A percentile compares a stretch with the other conserved stretches of the same genome.
These are phyloP conservation scores for Salix purpurea DNA, from an alignment of 345 rosid species.

Conservation along the genomic window DNA sequence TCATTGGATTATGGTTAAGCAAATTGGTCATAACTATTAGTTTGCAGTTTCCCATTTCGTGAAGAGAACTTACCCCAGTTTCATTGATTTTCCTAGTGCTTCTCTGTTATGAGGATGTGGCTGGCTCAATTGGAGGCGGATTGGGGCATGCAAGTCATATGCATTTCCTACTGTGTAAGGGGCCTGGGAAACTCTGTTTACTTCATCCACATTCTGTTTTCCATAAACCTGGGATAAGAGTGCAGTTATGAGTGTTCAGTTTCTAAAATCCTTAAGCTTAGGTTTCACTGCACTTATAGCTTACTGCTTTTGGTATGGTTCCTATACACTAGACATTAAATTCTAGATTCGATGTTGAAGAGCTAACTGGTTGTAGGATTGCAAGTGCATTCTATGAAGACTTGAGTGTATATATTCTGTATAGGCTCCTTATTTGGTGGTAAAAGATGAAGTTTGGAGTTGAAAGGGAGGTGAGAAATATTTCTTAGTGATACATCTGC, in stretches of 20 bases:
- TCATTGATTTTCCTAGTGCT: slow-evolving; percentile 27
- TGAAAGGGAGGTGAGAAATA: background rate
- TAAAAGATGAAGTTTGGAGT: background rate
- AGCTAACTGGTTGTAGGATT: background rate
- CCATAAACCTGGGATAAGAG: slow-evolving; percentile 30
- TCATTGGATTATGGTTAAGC: slow-evolving; percentile 1
- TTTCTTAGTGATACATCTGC: background rate
- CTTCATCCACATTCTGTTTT: slow-evolving; percentile 18
- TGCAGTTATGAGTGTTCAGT: background rate
- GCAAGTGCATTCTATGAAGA: background rate
- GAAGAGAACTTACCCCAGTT: slow-evolving; percentile 32
- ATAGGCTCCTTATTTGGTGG: background rate
- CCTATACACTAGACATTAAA: background rate
- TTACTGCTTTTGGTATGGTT: background rate
- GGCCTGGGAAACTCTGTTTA: slow-evolving; percentile 18
- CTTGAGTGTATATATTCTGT: background rate
- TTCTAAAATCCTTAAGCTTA: background rate
- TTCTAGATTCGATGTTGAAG: background rate
- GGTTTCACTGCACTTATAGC: background rate
- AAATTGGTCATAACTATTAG: background rate
- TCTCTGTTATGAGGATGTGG: slow-evolving; percentile 37
- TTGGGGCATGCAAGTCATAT: slow-evolving; percentile 31
- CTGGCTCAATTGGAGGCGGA: slow-evolving; percentile 47
- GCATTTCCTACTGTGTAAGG: slow-evolving; percentile 25
- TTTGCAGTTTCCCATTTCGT: background rate